Evolutionary conservation across 2,329 filamentous ascomycete genomes (phyloP).

Genomic region (Penicillium sp.): DNA sequence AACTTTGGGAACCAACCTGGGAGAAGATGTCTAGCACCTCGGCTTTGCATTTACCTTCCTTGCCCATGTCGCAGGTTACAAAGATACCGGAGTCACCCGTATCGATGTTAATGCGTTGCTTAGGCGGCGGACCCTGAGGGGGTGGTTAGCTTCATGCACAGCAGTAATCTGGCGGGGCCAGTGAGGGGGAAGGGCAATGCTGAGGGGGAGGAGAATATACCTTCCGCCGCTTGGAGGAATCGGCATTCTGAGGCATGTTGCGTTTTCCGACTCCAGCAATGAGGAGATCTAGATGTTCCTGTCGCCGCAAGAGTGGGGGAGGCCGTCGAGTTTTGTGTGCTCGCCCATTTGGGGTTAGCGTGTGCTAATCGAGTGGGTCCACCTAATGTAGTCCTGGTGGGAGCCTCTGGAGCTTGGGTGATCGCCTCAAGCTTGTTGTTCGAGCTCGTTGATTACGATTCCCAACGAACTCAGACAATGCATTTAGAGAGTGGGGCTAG

Average conservation of each 20-base stretch:
- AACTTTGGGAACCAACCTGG: conserved; percentile 55
- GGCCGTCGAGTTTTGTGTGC: conserved; percentile 24
- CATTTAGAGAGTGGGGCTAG: too few species aligned
- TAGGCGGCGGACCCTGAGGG: not conserved
- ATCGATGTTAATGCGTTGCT: conserved; percentile 36
- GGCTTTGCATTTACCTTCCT: conserved; percentile 62
- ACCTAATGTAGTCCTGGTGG: too few species aligned
- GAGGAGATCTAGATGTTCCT: conserved; percentile 10
- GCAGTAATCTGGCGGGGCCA: not conserved
- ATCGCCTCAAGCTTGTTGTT: too few species aligned
- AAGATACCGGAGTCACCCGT: conserved; percentile 65
- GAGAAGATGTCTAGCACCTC: conserved; percentile 63
- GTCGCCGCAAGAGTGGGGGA: conserved; percentile 10
- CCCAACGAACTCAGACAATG: too few species aligned
- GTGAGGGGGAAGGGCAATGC: not conserved
- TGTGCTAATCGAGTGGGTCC: conserved; percentile 21
- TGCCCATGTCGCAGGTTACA: conserved; percentile 65
- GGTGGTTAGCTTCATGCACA: not conserved
- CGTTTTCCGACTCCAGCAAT: conserved; percentile 37
- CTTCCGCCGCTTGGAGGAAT: conserved; percentile 39
- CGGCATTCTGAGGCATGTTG: conserved; percentile 33
- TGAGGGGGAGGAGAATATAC: conserved; percentile 21
- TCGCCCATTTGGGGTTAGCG: conserved; percentile 25
- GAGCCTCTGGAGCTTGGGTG: not conserved
- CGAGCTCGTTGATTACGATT: too few species aligned